A percentile compares a stretch with the other conserved stretches of the same genome.
Evolutionary conservation across 108 stramenopile genomes (phyloP).

Genomic region (Cyclotella atomus): DNA sequence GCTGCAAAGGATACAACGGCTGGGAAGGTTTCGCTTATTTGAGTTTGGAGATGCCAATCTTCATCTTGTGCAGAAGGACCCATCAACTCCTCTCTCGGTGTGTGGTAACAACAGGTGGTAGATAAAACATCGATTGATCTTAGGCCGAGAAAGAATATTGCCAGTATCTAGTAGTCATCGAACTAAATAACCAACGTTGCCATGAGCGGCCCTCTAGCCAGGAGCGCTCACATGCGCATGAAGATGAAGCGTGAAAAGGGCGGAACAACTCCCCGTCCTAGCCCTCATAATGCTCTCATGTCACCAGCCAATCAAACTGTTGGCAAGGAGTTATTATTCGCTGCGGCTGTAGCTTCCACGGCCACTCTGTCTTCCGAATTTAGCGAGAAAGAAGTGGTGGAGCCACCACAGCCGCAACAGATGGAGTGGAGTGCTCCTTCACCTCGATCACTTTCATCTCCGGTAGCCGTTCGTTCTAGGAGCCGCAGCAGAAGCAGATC

Average conservation of each 20-base stretch:
- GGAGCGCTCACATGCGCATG: constrained; percentile 53
- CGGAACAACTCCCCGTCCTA: background rate
- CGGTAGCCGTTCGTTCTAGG: background rate
- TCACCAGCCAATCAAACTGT: background rate
- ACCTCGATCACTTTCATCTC: background rate
- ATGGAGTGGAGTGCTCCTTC: background rate
- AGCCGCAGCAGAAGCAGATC: background rate
- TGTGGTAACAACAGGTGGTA: too few relatives aligned
- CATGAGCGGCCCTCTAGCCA: constrained; percentile 44
- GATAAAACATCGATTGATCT: too few relatives aligned
- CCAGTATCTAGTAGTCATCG: too few relatives aligned
- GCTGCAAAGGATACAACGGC: too few relatives aligned
- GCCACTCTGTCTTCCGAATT: background rate
- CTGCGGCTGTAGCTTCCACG: background rate
- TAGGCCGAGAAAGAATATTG: too few relatives aligned
- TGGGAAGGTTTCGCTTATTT: too few relatives aligned
- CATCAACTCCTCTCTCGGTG: too few relatives aligned
- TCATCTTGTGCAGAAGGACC: too few relatives aligned
- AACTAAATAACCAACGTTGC: background rate
- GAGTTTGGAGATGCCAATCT: too few relatives aligned
- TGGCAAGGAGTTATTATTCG: background rate
- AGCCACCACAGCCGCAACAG: background rate
- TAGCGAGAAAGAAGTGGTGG: background rate
- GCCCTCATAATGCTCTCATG: background rate
- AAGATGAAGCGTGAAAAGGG: constrained; percentile 31